Conservation (phyloP, 768 basidiomycete genomes). For the Leucocoprinus birnbaumii region DNA sequence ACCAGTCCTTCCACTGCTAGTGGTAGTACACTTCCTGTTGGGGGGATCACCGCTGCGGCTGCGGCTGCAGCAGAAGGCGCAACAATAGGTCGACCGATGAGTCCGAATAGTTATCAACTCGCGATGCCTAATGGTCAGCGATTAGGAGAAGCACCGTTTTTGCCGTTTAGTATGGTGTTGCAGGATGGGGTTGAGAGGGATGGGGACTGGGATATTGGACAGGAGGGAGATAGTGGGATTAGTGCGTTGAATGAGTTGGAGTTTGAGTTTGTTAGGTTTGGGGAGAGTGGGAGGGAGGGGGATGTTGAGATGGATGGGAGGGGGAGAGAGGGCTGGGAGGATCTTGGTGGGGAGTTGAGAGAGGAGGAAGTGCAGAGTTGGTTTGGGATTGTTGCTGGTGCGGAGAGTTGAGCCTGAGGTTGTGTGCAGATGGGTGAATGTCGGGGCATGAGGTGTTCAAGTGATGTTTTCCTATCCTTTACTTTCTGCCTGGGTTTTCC, state of each 20-base stretch:
- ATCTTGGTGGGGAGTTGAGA: slow-evolving; percentile 2
- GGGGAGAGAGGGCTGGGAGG: slow-evolving; percentile 11
- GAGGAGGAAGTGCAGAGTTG: slow-evolving; percentile 8
- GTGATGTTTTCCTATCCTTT: too few species aligned
- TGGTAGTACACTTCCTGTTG: not conserved
- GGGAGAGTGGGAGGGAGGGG: not conserved
- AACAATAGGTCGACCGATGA: not conserved
- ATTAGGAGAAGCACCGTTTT: slow-evolving; percentile 4
- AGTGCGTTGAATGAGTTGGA: slow-evolving; percentile 6
- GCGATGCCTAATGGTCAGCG: slow-evolving; percentile 9
- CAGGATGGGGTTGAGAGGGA: not conserved
- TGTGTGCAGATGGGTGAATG: too few species aligned
- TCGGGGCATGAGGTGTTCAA: too few species aligned
- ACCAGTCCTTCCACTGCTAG: not conserved
- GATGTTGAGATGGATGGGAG: slow-evolving; percentile 1
- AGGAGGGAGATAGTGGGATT: not conserved
- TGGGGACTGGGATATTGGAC: not conserved
- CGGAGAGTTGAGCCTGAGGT: too few species aligned
- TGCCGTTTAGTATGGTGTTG: slow-evolving; percentile 1
- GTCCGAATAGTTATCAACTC: slow-evolving; percentile 5
- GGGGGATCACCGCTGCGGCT: not conserved
- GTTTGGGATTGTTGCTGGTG: not conserved
- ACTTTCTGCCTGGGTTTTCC: too few species aligned
- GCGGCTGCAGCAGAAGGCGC: not conserved
- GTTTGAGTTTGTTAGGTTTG: slow-evolving; percentile 6